These are phyloP conservation scores for Didymella arachidicola DNA, from an alignment of 2,329 filamentous ascomycete genomes.

Conservation along the genomic window DNA sequence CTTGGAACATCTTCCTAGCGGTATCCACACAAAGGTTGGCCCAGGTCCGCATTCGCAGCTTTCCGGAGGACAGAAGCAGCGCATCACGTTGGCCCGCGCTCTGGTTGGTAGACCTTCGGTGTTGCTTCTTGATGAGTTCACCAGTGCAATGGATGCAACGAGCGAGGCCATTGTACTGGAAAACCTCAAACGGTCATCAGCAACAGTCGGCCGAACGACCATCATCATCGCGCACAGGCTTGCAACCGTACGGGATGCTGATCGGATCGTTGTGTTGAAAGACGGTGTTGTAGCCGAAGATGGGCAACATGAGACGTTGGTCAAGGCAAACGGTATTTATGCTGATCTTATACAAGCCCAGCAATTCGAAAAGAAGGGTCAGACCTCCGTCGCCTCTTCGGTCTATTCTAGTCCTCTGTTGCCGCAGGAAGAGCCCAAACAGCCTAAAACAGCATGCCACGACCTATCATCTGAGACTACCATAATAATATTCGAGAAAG, in stretches of 20 bases:
- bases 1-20: slow-evolving; percentile 45
- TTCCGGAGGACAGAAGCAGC: slow-evolving; percentile 51
- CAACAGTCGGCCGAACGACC: slow-evolving; percentile 40
- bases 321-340: slow-evolving; percentile 42
- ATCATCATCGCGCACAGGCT: slow-evolving; percentile 50
- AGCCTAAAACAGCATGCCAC: slow-evolving; percentile 2
- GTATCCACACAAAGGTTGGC: slow-evolving; percentile 45
- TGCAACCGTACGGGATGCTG: slow-evolving; percentile 48
- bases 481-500: background rate
- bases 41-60: slow-evolving; percentile 45
- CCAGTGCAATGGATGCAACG: slow-evolving; percentile 45
- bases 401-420: slow-evolving; percentile 28
- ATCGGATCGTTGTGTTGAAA: slow-evolving; percentile 49
- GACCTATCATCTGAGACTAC: slow-evolving; percentile 3
- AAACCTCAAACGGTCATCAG: slow-evolving; percentile 42
- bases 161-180: slow-evolving; percentile 44
- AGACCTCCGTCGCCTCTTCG: slow-evolving; percentile 33
- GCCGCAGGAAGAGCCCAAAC: slow-evolving; percentile 24
- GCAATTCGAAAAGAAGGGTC: slow-evolving; percentile 43
- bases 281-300: slow-evolving; percentile 44
- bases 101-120: slow-evolving; percentile 45
- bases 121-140: slow-evolving; percentile 49
- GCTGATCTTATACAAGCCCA: slow-evolving; percentile 46
- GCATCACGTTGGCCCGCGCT: slow-evolving; percentile 49
- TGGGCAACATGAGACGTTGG: slow-evolving; percentile 43